Evolutionary conservation across 1,284 basidiomycete species (phyloP).

Genomic region (Athelia psychrophila): DNA sequence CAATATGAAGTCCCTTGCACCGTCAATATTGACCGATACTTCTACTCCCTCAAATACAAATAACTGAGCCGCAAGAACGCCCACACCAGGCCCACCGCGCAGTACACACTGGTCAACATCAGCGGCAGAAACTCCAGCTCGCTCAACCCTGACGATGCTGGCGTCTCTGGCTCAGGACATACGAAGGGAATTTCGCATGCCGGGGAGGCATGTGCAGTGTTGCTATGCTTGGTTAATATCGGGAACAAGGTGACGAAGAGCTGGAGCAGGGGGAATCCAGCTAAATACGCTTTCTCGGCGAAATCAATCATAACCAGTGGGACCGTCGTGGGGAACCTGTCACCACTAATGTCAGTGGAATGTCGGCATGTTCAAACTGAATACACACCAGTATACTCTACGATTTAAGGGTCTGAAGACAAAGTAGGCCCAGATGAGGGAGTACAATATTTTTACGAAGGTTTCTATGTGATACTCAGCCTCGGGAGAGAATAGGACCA

Average conservation of each 20-base stretch:
- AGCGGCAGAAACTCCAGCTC: slow-evolving; percentile 87
- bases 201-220: not conserved
- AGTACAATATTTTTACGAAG: slow-evolving; percentile 77
- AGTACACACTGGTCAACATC: slow-evolving; percentile 93
- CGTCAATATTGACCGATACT: slow-evolving; percentile 17
- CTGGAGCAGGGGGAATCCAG: slow-evolving; percentile 73
- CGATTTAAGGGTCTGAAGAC: slow-evolving; percentile 68
- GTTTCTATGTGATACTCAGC: slow-evolving; percentile 55
- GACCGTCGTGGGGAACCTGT: slow-evolving; percentile 75
- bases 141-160: too few species aligned
- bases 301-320: slow-evolving; percentile 66
- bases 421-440: slow-evolving; percentile 69
- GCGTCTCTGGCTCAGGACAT: slow-evolving; percentile 26
- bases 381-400: slow-evolving; percentile 75
- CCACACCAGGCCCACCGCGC: slow-evolving; percentile 85
- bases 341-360: too few species aligned
- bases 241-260: slow-evolving; percentile 63
- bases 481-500: not conserved
- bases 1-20: not conserved
- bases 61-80: slow-evolving; percentile 54
- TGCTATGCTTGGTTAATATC: slow-evolving; percentile 18
- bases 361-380: not conserved
- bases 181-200: slow-evolving; percentile 12
- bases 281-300: slow-evolving; percentile 75
- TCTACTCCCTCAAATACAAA: slow-evolving; percentile 45